Evolutionary conservation across 768 basidiomycete species (phyloP), one percentile per base, ranked within the genome.

Genomic region (Coprinopsis marcescibilis): DNA sequence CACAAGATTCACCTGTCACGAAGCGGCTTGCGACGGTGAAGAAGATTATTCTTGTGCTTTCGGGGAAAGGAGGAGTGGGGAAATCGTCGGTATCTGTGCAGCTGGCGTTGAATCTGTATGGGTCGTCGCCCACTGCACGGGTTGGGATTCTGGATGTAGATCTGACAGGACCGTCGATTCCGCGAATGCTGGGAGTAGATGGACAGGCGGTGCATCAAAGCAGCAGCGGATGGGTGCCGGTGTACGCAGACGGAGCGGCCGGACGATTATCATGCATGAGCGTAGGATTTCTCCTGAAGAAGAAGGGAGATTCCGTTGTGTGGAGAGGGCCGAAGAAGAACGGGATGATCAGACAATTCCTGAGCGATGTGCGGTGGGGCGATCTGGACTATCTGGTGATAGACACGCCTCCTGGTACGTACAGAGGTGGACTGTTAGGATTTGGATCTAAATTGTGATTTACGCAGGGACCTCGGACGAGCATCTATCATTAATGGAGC

Each of bases 261-360:
- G 80, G 81, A 21, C 70, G 92, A 55, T 62, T 99, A 49, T 85
- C 83, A 11, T 93, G 90, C 64, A 99, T 99, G 96, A 92, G 89
- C 60, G 92, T 98, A 7, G 96, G 92, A 2, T 97, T 98, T 64
- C 69, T 99, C 55, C 65, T 98, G 56, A 89, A 90, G 69, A 85
- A 83, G 59, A 84, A 83, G 59, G 85, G 83, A 17, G 94, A 98
- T 60, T 90, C 89, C 14, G 92, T 99, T 37, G 90, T 99, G 1
- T 99, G 96, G 96, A 71, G 96, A 58, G 96, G 96, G 0, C 96
- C 96, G 39, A 98, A 96, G 74, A 97, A 96, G 75, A 94, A 94
- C 56, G 94, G 86, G 48, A 96, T 96, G 93, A 95, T 97, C 56
- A 72, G 91, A 58, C 94, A 97, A 69, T 96, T 97, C 62, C 64